phyloP scores from a whole-genome alignment of 2,329 filamentous ascomycete genomes.

The Pseudogymnoascus sp. region DNA sequence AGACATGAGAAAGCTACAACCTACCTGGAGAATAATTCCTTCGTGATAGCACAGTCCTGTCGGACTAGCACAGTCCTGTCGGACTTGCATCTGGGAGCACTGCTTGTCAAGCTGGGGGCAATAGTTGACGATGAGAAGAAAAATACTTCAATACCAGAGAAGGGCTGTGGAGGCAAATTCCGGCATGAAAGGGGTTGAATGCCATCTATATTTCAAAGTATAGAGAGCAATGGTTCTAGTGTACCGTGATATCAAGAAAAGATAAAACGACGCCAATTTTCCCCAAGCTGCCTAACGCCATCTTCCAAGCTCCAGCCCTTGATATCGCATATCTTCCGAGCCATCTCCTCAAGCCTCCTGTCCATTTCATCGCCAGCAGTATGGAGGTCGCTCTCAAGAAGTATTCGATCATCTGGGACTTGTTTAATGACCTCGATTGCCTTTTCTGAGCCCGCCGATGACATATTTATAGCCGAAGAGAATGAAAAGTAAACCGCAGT shows the following conservation, averaged over 20 bases:
- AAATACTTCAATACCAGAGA: not conserved
- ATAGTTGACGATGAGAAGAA: not conserved
- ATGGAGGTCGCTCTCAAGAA: conserved; percentile 88
- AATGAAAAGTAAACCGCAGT: conserved; percentile 81
- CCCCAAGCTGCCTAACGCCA: conserved; percentile 57
- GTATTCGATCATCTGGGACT: conserved; percentile 67
- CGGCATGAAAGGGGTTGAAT: not conserved
- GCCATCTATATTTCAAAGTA: not conserved
- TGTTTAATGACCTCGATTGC: conserved; percentile 54
- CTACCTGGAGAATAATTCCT: not conserved
- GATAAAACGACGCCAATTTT: conserved; percentile 69
- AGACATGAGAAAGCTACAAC: not conserved
- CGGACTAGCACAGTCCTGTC: not conserved
- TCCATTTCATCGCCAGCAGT: conserved; percentile 77
- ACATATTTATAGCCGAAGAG: conserved; percentile 73
- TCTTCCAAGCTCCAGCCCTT: conserved; percentile 70
- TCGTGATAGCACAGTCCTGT: not conserved
- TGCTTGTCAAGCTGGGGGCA: not conserved
- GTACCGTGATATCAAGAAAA: conserved; percentile 16
- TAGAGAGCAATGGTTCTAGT: not conserved
- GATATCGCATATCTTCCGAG: conserved; percentile 64
- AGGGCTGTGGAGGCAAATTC: not conserved
- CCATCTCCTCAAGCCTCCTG: conserved; percentile 61
- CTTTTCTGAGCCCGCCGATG: conserved; percentile 38
- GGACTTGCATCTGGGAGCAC: not conserved